Conservation (phyloP, 208 protist genomes). For the Borovskyia barvae region DNA sequence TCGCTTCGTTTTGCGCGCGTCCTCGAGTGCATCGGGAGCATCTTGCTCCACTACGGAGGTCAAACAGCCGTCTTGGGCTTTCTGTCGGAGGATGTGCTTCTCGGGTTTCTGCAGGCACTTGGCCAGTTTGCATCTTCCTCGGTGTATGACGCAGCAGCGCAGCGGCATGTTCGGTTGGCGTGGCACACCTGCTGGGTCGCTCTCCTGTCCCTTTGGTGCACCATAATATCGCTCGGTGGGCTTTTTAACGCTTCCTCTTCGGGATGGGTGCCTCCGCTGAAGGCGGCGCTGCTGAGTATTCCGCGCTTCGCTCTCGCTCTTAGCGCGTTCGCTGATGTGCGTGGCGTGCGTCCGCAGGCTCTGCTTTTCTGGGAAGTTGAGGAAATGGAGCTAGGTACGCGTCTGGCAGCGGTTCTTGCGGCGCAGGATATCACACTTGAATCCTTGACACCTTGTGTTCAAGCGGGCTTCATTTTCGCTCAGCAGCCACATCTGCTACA, state of each 20-base stretch:
- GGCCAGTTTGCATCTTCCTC: constrained; percentile 45
- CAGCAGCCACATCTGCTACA: constrained; percentile 17
- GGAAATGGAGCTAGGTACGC: constrained; percentile 51
- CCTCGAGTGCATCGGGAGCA: constrained; percentile 25
- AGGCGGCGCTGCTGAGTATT: constrained; percentile 26
- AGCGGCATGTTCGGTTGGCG: constrained; percentile 31
- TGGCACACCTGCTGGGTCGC: constrained; percentile 66
- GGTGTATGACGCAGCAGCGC: constrained; percentile 28
- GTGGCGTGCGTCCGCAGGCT: constrained; percentile 3
- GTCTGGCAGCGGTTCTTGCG: constrained; percentile 34
- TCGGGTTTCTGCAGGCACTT: constrained; percentile 37
- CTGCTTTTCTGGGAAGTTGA: constrained; percentile 58
- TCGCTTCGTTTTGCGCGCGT: constrained; percentile 36
- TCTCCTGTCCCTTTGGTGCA: constrained; percentile 41
- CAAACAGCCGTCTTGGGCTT: constrained; percentile 15
- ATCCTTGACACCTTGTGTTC: constrained; percentile 37
- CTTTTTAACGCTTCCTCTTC: constrained; percentile 6
- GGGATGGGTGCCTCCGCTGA: constrained; percentile 34
- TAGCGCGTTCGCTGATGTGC: constrained; percentile 33
- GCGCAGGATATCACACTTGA: constrained; percentile 30
- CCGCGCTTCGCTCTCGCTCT: constrained; percentile 55
- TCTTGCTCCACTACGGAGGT: constrained; percentile 19
- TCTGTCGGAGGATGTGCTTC: constrained; percentile 26
- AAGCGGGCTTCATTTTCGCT: constrained; percentile 42
- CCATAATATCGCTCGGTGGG: constrained; percentile 3